These are phyloP conservation scores for Candida labiduridarum DNA, from an alignment of 1,139 yeast species.

Conservation along the genomic window DNA sequence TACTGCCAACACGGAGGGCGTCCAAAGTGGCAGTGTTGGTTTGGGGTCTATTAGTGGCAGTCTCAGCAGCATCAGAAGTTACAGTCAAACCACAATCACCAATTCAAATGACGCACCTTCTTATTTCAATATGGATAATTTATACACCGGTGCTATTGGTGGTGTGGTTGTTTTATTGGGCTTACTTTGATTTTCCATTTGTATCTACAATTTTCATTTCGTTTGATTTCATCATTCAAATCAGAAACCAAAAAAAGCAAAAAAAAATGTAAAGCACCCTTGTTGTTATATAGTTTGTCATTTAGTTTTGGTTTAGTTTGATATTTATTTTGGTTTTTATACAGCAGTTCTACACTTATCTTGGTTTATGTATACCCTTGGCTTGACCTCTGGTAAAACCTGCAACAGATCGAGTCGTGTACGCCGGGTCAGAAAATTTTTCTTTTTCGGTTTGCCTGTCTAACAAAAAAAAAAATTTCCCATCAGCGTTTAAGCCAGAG, in stretches of 20 bases:
- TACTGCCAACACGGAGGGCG: constrained; percentile 21
- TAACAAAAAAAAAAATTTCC: constrained; percentile 2
- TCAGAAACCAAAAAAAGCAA: neutral
- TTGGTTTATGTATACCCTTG: neutral
- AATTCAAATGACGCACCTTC: constrained; percentile 8
- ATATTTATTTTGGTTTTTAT: neutral
- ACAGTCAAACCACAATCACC: constrained; percentile 30
- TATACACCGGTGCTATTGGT: constrained; percentile 12
- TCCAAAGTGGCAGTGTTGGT: constrained; percentile 35
- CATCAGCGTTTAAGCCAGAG: constrained; percentile 1
- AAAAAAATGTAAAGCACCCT: neutral
- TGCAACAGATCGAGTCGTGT: constrained; percentile 1
- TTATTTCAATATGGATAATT: neutral
- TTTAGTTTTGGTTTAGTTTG: neutral
- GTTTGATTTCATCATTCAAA: neutral
- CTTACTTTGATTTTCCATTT: constrained; percentile 5
- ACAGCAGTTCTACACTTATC: neutral
- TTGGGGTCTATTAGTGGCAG: constrained; percentile 37
- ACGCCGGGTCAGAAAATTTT: neutral
- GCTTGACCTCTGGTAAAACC: too few relatives aligned
- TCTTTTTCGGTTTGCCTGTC: neutral
- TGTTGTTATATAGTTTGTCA: neutral
- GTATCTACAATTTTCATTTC: neutral
- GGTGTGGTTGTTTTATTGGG: constrained; percentile 11
- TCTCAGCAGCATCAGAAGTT: constrained; percentile 38